Evolutionary conservation across 768 basidiomycete genomes (phyloP).

Genomic region (Tulasnella sp.): DNA sequence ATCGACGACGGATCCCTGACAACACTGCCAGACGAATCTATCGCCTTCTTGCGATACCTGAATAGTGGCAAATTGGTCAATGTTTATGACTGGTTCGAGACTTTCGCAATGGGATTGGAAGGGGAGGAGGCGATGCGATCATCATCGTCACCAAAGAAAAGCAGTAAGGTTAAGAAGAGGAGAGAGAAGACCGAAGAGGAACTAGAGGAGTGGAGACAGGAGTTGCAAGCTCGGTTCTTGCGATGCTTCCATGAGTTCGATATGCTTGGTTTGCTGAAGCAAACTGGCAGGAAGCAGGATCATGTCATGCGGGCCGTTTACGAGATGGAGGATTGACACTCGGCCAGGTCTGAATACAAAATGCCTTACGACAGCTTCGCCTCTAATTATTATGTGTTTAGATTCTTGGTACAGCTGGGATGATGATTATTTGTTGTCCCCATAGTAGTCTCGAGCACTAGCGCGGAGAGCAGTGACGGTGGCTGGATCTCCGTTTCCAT

Average conservation of each 20-base stretch:
- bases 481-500: neutral
- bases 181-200: conserved; percentile 21
- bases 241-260: conserved; percentile 75
- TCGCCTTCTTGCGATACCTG: conserved; percentile 10
- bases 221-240: conserved; percentile 69
- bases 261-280: conserved; percentile 68
- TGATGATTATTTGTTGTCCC: neutral
- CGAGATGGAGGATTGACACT: conserved; percentile 29
- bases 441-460: conserved; percentile 12
- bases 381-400: too few relatives aligned
- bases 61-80: conserved; percentile 41
- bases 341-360: too few relatives aligned
- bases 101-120: conserved; percentile 60
- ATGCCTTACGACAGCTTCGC: too few relatives aligned
- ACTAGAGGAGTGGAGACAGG: conserved; percentile 20
- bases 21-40: conserved; percentile 4
- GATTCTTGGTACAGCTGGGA: too few relatives aligned
- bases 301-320: conserved; percentile 62
- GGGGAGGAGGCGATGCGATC: conserved; percentile 31
- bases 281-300: conserved; percentile 66
- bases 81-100: conserved; percentile 80
- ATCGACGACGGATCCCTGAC: neutral
- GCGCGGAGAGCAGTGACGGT: neutral
- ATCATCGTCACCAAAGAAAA: conserved; percentile 32
- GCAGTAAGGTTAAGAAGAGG: conserved; percentile 30